Evolutionary conservation across 2,329 filamentous ascomycete species (phyloP).

Genomic region (Venturia oleaginea): DNA sequence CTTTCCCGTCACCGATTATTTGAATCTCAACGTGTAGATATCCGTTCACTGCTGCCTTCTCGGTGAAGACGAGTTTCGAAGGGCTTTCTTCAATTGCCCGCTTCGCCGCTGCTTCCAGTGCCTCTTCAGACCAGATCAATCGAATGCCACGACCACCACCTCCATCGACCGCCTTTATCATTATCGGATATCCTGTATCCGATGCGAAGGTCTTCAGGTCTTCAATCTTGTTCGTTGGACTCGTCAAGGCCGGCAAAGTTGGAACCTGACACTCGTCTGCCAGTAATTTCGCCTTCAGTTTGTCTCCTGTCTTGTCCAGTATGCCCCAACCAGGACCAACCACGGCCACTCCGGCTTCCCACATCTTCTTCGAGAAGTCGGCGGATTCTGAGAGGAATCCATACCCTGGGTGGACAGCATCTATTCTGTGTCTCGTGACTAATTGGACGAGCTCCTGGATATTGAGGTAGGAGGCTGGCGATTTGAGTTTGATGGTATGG

Average conservation of each 20-base stretch:
- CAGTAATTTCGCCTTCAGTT: conserved; percentile 43
- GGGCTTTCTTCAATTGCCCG: conserved; percentile 51
- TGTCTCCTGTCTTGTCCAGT: conserved; percentile 47
- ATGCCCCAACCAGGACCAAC: conserved; percentile 51
- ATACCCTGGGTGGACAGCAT: conserved; percentile 51
- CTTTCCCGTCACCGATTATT: conserved; percentile 47
- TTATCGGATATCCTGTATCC: conserved; percentile 43
- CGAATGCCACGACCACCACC: conserved; percentile 54
- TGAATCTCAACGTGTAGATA: conserved; percentile 54
- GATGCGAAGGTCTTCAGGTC: conserved; percentile 50
- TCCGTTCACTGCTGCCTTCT: conserved; percentile 53
- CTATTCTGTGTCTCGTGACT: conserved; percentile 41
- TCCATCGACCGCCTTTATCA: conserved; percentile 57
- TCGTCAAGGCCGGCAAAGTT: conserved; percentile 39
- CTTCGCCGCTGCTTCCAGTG: conserved; percentile 38
- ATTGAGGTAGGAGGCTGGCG: conserved; percentile 45
- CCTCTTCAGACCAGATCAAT: conserved; percentile 36
- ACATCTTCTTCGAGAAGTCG: conserved; percentile 41
- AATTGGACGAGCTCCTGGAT: conserved; percentile 40
- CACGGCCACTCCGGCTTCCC: conserved; percentile 38
- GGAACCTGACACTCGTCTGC: conserved; percentile 45
- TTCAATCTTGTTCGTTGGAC: conserved; percentile 34
- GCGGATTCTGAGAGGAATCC: conserved; percentile 53
- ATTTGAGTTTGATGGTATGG: conserved; percentile 42
- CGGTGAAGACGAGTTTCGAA: conserved; percentile 47